Base-by-base conservation (phyloP, 306 rosid species). In the Vicia faba region DNA sequence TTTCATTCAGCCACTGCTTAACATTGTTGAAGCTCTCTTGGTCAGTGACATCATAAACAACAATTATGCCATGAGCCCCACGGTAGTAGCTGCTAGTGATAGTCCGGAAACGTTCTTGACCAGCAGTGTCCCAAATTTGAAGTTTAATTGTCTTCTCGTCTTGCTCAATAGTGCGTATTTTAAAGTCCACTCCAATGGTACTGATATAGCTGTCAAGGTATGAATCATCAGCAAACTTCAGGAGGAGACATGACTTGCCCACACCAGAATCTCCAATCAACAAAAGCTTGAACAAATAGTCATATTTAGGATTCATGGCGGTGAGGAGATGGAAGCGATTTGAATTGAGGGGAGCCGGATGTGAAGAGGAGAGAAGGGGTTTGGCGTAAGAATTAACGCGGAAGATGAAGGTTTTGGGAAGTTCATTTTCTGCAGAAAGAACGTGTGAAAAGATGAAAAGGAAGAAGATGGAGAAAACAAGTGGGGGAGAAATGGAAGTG, bases 81-180 rank as follows among this genome's bases (percentile, higher is more conserved):
- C 99, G 99, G 78, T 93, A 93, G 92, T 93, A 93, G 84, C 99
- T 93, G 84, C 99, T 93, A 43, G 99, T 93, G 78, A 93, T 93
- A 46, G 99, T 93, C 68, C 97, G 89, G 61, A 93, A 93, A 75
- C 99, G 99, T 76, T 93, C 99, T 80, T 93, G 99, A 19, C 99
- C 99, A 78, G 99, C 99, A 31, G 99, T 93, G 81, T 93, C 99
- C 99, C 99, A 93, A 74, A 89, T 89, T 83, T 89, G 96, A 82
- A 89, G 96, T 79, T 89, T 89, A 71, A 89, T 85, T 44, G 96
- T 89, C 89, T 89, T 89, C 65, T 95, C 96, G 46, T 89, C 96
- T 70, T 89, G 96, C 78, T 89, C 96, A 77, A 89, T 95, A 23
- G 95, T 89, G 68, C 99, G 95, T 35, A 93, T 93, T 93, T 93